Evolutionary conservation across 495 filamentous ascomycete species (phyloP), one percentile per base, ranked within the genome.

Genomic region (Aspergillus indologenus): DNA sequence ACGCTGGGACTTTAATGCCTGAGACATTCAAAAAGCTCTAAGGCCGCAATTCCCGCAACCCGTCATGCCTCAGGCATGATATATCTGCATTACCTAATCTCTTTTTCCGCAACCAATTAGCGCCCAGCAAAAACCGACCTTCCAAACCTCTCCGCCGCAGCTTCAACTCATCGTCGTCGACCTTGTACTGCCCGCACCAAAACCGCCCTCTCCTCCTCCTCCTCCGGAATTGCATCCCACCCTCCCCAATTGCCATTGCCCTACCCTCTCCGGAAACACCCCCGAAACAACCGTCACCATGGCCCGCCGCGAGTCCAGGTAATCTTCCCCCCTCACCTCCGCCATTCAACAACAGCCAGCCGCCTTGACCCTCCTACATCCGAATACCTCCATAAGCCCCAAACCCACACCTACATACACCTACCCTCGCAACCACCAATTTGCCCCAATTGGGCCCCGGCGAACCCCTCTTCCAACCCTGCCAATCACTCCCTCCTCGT

Each of bases 291-390:
- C 68, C 65, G 60, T 62, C 71, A 79, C 71, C 65, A 83, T 83
- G 80, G 64, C 80, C 54, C 67, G 70, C 56, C 72, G 80, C 73
- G 72, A 79, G 53, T 68, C 79, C 59, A 77, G 73, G 80, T 82
- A 76, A n/a, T n/a, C n/a, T n/a, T n/a, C n/a, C n/a, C n/a, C n/a
- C n/a, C n/a, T n/a, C n/a, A n/a, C n/a, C n/a, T n/a, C n/a, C 58
- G 72, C 60, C 34, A 40, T 11, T 40, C 7, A 40, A 7, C n/a
- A n/a, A n/a, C n/a, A n/a, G n/a, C 34, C 34, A 40, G 2, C 34
- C 34, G 5, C 34, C 34, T 8, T 40, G 26, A 9, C 26, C 26
- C 9, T 3, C 9, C 26, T 40, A 40, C 34, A 40, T 40, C 34
- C 34, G 34, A 15, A 40, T 40, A 40, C 34, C 5, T 40, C 34